phyloP scores from a whole-genome alignment of 2,329 filamentous ascomycete genomes.

The Aspergillus luchuensis region DNA sequence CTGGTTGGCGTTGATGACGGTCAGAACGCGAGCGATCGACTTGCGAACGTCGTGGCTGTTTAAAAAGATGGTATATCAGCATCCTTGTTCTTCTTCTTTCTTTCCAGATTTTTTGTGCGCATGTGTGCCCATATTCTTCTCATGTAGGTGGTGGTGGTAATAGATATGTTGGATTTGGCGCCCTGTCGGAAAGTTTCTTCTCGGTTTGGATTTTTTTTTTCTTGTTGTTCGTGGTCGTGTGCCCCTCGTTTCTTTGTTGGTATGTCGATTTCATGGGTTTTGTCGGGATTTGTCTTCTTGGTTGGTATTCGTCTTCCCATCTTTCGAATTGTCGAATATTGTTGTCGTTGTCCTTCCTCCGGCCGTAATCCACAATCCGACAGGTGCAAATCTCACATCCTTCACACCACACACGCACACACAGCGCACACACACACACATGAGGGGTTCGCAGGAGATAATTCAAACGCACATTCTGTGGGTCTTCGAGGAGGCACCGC shows the following conservation, averaged over 20 bases:
- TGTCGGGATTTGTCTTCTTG: background rate
- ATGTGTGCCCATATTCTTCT: background rate
- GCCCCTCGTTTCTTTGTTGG: conserved; percentile 1
- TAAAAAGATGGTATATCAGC: conserved; percentile 29
- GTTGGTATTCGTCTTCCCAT: background rate
- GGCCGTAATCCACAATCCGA: background rate
- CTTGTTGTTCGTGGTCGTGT: conserved; percentile 2
- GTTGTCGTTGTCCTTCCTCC: background rate
- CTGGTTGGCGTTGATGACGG: conserved; percentile 99
- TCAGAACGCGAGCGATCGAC: conserved; percentile 97
- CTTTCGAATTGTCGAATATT: background rate
- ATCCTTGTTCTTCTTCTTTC: conserved; percentile 13
- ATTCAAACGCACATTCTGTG: conserved; percentile 81
- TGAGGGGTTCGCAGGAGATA: conserved; percentile 14
- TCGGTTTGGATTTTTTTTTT: background rate
- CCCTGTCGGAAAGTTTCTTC: background rate
- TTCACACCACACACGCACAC: background rate
- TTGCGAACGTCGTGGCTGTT: conserved; percentile 96
- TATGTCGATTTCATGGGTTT: background rate
- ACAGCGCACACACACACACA: background rate
- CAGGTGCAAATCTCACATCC: conserved; percentile 6
- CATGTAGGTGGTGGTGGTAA: background rate
- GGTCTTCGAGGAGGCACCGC: conserved; percentile 90
- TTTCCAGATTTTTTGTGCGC: conserved; percentile 3
- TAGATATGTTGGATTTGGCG: background rate